Percentiles rank a stretch among this genome's conserved stretches.
Conservation (phyloP, 2,329 filamentous ascomycete species). For the Teratosphaeria viscida region DNA sequence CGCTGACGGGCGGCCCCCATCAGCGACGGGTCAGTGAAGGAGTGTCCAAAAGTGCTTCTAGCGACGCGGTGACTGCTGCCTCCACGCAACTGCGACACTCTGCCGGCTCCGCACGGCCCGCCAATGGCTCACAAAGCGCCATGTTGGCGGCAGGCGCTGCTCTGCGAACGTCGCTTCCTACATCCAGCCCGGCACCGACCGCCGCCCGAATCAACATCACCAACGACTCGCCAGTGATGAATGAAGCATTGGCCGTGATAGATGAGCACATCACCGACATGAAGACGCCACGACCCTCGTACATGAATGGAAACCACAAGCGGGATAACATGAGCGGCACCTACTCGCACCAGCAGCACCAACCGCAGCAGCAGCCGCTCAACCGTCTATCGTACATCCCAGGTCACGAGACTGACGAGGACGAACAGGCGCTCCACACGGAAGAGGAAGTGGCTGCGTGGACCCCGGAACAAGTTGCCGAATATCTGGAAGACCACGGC, state of each 20-base stretch:
- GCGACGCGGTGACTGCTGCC: background rate
- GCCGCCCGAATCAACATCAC: constrained; percentile 6
- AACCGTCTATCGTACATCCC: constrained; percentile 82
- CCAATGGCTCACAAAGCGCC: constrained; percentile 6
- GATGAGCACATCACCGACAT: constrained; percentile 94
- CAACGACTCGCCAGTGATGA: constrained; percentile 59
- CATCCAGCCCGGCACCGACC: constrained; percentile 7
- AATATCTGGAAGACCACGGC: constrained; percentile 74
- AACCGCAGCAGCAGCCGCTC: constrained; percentile 33
- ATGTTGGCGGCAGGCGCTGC: constrained; percentile 9
- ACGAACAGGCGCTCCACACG: constrained; percentile 63
- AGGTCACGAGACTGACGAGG: constrained; percentile 89
- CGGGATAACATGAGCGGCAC: constrained; percentile 53
- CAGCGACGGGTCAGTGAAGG: constrained; percentile 23
- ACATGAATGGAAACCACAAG: constrained; percentile 30
- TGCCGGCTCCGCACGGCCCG: constrained; percentile 5
- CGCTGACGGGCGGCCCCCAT: constrained; percentile 16
- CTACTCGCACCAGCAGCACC: constrained; percentile 56
- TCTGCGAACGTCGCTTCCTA: constrained; percentile 14
- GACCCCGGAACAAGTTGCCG: constrained; percentile 72
- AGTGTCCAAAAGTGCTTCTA: constrained; percentile 5
- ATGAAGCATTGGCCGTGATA: constrained; percentile 90
- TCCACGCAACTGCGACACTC: constrained; percentile 3
- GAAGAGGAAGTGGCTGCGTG: constrained; percentile 67
- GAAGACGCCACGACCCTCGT: constrained; percentile 47